Evolutionary conservation across 1,284 basidiomycete species (phyloP).

Genomic region (Cutaneotrichosporon cavernicola): DNA sequence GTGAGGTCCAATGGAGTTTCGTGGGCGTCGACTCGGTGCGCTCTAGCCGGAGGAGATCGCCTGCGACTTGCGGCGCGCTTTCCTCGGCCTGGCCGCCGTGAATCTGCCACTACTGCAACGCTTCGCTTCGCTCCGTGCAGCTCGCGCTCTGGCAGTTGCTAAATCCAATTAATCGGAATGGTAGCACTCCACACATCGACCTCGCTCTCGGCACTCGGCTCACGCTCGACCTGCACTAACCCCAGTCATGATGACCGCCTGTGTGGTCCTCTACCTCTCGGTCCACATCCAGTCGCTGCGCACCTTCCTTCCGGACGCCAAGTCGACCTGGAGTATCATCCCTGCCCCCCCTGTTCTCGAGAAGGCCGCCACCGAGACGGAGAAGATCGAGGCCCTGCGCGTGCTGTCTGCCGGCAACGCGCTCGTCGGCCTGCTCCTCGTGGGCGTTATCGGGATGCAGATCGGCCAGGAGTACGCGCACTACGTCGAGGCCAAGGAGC

Average conservation of each 20-base stretch:
- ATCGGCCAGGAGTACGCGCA: conserved; percentile 81
- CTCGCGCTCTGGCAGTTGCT: too few species aligned
- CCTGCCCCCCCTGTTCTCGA: conserved; percentile 56
- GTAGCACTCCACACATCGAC: too few species aligned
- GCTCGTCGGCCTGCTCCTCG: conserved; percentile 67
- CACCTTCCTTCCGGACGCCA: conserved; percentile 56
- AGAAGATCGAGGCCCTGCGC: conserved; percentile 72
- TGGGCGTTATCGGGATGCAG: conserved; percentile 58
- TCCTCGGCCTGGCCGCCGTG: too few species aligned
- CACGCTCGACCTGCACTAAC: neutral
- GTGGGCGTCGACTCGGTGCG: too few species aligned
- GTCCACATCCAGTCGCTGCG: conserved; percentile 74
- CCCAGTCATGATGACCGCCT: conserved; percentile 70
- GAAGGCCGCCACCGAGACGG: conserved; percentile 61
- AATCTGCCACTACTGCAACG: too few species aligned
- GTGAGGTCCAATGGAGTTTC: too few species aligned
- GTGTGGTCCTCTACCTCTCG: conserved; percentile 71
- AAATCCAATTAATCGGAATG: too few species aligned
- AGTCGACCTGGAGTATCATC: conserved; percentile 47
- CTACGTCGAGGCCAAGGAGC: conserved; percentile 64
- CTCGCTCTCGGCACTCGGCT: too few species aligned
- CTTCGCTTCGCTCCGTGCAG: too few species aligned
- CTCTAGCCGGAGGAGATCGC: too few species aligned
- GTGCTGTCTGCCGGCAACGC: conserved; percentile 79
- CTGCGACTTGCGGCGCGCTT: too few species aligned